Evolutionary conservation across 371 early-diverging fungal genomes (phyloP).

Genomic region (Entomophthora muscae): DNA sequence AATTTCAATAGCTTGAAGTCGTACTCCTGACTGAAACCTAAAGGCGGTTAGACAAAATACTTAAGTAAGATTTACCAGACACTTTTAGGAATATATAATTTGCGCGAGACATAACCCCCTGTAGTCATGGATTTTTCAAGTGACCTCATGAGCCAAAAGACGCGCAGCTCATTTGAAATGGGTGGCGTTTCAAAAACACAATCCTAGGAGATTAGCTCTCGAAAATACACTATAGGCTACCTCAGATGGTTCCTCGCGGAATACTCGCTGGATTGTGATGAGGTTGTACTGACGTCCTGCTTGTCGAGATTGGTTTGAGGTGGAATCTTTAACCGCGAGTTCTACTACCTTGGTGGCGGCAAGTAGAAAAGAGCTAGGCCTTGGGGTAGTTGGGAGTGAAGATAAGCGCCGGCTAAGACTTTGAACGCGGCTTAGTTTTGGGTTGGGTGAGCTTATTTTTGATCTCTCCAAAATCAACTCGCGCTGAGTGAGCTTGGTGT

Average conservation of each 20-base stretch:
- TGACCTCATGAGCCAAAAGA: slow-evolving; percentile 23
- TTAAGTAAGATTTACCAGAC: slow-evolving; percentile 18
- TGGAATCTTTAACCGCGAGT: not conserved
- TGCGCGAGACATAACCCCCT: slow-evolving; percentile 20
- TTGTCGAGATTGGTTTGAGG: not conserved
- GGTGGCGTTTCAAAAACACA: slow-evolving; percentile 16
- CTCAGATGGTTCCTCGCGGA: slow-evolving; percentile 6
- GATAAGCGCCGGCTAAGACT: not conserved
- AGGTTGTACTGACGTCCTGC: slow-evolving; percentile 1
- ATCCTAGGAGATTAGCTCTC: not conserved
- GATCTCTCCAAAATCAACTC: not conserved
- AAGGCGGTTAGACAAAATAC: slow-evolving; percentile 13
- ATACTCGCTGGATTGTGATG: slow-evolving; percentile 1
- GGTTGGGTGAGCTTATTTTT: not conserved
- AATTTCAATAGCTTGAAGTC: slow-evolving; percentile 4
- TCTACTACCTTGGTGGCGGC: slow-evolving; percentile 5
- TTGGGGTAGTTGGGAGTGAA: not conserved
- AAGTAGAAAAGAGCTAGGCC: slow-evolving; percentile 4
- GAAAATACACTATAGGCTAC: not conserved
- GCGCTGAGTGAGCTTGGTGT: not conserved
- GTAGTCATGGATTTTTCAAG: slow-evolving; percentile 20
- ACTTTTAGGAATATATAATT: slow-evolving; percentile 19
- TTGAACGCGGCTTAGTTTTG: not conserved
- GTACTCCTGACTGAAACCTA: slow-evolving; percentile 7
- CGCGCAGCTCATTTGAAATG: slow-evolving; percentile 15